phyloP scores from a whole-genome alignment of 306 rosid species.

The Pterocarpus macrocarpus region DNA sequence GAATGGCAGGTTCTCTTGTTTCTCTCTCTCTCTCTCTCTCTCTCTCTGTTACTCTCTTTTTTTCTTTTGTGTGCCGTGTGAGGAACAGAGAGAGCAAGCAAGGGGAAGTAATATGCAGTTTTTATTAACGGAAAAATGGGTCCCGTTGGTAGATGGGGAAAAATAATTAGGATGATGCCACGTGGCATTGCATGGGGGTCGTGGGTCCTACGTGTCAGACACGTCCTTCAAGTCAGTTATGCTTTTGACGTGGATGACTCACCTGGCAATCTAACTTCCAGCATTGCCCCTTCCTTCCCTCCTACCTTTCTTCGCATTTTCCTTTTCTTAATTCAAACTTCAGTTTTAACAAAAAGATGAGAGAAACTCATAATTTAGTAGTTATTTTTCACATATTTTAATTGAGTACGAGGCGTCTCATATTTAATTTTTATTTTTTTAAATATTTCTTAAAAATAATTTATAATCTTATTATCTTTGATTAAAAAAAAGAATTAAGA shows the following conservation, averaged over 20 bases:
- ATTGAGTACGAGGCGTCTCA: too few relatives aligned
- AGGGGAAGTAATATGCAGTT: conserved; percentile 29
- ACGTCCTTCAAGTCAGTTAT: conserved; percentile 34
- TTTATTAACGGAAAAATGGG: conserved; percentile 68
- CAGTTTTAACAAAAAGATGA: too few relatives aligned
- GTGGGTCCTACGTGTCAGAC: conserved; percentile 50
- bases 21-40: neutral
- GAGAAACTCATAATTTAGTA: too few relatives aligned
- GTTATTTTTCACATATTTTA: too few relatives aligned
- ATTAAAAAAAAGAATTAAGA: too few relatives aligned
- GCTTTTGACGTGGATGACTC: conserved; percentile 59
- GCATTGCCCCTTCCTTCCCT: conserved; percentile 6
- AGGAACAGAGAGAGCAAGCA: neutral
- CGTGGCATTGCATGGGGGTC: conserved; percentile 51
- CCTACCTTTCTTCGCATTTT: neutral
- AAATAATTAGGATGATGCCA: conserved; percentile 52
- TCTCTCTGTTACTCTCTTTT: neutral
- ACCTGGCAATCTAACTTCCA: conserved; percentile 46
- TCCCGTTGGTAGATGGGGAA: conserved; percentile 53
- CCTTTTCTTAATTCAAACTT: neutral
- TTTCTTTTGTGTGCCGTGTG: conserved; percentile 1
- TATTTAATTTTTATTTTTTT: too few relatives aligned
- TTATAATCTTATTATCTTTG: too few relatives aligned
- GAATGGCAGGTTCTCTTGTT: neutral
- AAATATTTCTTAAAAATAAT: too few relatives aligned